Evolutionary conservation across 257 asterid genomes (phyloP), one percentile per base, ranked within the genome.

Genomic region (Ehretia macrophylla): DNA sequence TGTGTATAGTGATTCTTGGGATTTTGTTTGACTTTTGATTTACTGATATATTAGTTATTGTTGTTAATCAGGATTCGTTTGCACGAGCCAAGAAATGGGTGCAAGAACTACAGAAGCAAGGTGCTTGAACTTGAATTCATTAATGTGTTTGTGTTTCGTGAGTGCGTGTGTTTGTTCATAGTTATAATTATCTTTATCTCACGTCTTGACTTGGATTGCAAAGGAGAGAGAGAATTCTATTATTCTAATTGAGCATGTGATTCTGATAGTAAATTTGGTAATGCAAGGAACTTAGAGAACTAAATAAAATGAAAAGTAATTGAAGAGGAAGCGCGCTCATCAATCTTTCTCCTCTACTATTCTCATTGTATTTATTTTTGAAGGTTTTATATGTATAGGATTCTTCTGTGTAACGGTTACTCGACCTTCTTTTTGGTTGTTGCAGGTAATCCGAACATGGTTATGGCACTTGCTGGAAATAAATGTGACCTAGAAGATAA

Each of bases 81-180:
- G 64, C 68, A 55, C 78, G 87, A 67, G 99, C 99, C 38, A 92
- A 92, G 83, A 92, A 92, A 74, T 92, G 99, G 99, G 97, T 92
- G 71, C 94, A 88, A 77, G 97, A 88, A 79, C 79, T 92, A 66
- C 97, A 86, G 68, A 89, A 89, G 77, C 99, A 88, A 86, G 99
- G 96, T 92, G 58, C 68, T 67, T 58, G 60, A 58, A 40, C 37
- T 50, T 51, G 60, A 27, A 3, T 35, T 45, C 21, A 53, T 10
- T 35, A 39, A 19, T 32, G 50, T 16, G 8, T 11, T 42, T 42
- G 16, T 3, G 47, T 42, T 14, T 42, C 16, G 4, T 27, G 6
- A 27, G 3, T 27, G 4, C 6, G 35, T 27, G 35, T 27, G 35
- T 27, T 3, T 27, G 35, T 6, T 27, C 35, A 6, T 27, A 27